Evolutionary conservation across 1,139 yeast species (phyloP).

Genomic region (Yamadazyma oceani): DNA sequence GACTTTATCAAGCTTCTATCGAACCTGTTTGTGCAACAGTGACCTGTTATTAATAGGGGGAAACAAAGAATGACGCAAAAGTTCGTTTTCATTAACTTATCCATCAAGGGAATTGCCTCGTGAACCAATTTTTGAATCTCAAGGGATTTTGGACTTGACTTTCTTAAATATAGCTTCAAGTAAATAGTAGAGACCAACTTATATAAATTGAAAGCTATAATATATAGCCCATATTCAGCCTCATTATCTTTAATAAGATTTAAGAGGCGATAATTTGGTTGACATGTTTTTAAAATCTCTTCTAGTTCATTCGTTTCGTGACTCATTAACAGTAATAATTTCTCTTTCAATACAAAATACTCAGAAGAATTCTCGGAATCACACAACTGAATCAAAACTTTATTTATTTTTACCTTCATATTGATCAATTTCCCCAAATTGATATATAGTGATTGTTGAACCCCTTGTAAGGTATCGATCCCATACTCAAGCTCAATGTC

Average conservation of each 20-base stretch:
- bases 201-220: conserved; percentile 8
- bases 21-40: conserved; percentile 22
- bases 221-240: conserved; percentile 4
- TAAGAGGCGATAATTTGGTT: conserved; percentile 11
- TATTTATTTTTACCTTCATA: conserved; percentile 16
- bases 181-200: conserved; percentile 8
- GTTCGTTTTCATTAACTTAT: conserved; percentile 8
- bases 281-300: conserved; percentile 5
- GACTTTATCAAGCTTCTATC: conserved; percentile 17
- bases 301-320: background rate
- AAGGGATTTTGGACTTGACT: conserved; percentile 8
- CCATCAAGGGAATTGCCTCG: conserved; percentile 8
- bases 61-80: conserved; percentile 13
- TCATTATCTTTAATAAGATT: conserved; percentile 4
- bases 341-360: conserved; percentile 3
- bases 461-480: conserved; percentile 26
- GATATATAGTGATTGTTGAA: conserved; percentile 19
- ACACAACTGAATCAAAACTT: conserved; percentile 2
- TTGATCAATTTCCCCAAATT: conserved; percentile 20
- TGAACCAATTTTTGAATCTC: conserved; percentile 10
- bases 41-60: conserved; percentile 27
- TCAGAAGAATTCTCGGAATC: conserved; percentile 2
- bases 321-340: background rate
- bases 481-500: conserved; percentile 19
- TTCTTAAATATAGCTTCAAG: conserved; percentile 10